These are phyloP conservation scores for Diaporthe longicolla DNA, from an alignment of 2,329 filamentous ascomycete genomes.

Conservation along the genomic window DNA sequence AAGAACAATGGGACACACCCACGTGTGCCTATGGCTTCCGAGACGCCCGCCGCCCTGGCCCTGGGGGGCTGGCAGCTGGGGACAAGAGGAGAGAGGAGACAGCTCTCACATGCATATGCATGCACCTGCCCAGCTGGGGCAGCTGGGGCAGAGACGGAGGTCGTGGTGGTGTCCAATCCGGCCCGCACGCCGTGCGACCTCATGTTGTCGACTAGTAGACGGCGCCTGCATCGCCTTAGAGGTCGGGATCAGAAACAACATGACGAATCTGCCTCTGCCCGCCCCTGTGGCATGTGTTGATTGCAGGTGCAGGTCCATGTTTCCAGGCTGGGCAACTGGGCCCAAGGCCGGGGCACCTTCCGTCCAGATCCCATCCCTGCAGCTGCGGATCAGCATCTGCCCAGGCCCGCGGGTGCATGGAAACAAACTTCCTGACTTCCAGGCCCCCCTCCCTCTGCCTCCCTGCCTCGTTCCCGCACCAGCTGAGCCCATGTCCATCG, in stretches of 20 bases:
- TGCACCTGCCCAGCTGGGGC: neutral
- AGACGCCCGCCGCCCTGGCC: conserved; percentile 17
- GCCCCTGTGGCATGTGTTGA: conserved; percentile 5
- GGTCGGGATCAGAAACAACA: conserved; percentile 18
- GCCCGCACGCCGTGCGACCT: conserved; percentile 14
- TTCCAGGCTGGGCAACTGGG: conserved; percentile 5
- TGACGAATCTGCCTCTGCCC: conserved; percentile 12
- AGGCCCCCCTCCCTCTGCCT: conserved; percentile 20
- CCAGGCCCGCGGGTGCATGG: conserved; percentile 31
- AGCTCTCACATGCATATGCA: no score
- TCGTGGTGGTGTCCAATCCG: neutral
- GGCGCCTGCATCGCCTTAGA: neutral
- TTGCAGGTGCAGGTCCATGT: conserved; percentile 14
- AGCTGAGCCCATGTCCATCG: neutral
- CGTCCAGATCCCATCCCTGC: conserved; percentile 23
- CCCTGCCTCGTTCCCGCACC: neutral
- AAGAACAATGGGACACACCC: conserved; percentile 17
- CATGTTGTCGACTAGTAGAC: neutral
- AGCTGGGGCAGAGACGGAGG: conserved; percentile 7
- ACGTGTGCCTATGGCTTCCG: conserved; percentile 14
- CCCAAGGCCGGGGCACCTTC: conserved; percentile 25
- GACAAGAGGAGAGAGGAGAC: no score
- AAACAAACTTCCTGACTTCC: conserved; percentile 26
- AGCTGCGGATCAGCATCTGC: conserved; percentile 36
- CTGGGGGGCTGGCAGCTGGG: neutral